A percentile compares a stretch with the other conserved stretches of the same genome.
phyloP scores from a whole-genome alignment of 345 rosid species.

The Turnera subulata region DNA sequence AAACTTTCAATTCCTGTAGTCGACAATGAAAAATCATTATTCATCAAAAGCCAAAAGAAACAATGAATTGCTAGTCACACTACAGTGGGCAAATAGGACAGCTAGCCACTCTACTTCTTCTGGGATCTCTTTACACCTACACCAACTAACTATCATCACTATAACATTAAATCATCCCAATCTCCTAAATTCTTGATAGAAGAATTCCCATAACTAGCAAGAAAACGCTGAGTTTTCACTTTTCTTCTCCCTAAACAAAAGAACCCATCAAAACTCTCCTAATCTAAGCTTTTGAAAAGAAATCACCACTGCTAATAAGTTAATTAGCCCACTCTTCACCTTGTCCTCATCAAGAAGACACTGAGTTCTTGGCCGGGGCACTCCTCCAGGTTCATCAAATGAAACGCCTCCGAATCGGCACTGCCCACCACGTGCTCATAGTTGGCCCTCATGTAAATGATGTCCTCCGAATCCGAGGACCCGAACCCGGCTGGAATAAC shows the following conservation, averaged over 20 bases:
- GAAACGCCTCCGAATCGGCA: constrained; percentile 80
- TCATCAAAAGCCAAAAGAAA: no score
- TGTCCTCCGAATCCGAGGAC: constrained; percentile 48
- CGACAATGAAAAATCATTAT: no score
- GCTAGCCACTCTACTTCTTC: no score
- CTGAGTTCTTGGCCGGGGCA: constrained; percentile 78
- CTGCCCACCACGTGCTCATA: constrained; percentile 74
- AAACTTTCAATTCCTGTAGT: no score
- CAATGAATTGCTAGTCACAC: no score
- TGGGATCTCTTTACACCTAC: no score
- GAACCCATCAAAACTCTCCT: neutral
- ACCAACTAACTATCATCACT: no score
- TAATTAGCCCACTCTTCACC: constrained; percentile 14
- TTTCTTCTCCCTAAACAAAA: neutral
- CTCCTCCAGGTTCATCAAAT: constrained; percentile 66
- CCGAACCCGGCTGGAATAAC: constrained; percentile 51
- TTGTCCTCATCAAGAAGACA: constrained; percentile 63
- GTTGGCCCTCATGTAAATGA: constrained; percentile 82
- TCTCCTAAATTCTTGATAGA: constrained; percentile 13
- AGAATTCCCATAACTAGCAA: constrained; percentile 11
- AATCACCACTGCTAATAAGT: neutral
- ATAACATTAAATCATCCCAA: neutral
- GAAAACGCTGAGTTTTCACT: constrained; percentile 24
- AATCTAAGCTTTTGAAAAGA: no score
- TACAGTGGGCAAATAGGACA: no score